Base-by-base conservation (phyloP, 345 rosid species). In the Gossypium longicalyx region DNA sequence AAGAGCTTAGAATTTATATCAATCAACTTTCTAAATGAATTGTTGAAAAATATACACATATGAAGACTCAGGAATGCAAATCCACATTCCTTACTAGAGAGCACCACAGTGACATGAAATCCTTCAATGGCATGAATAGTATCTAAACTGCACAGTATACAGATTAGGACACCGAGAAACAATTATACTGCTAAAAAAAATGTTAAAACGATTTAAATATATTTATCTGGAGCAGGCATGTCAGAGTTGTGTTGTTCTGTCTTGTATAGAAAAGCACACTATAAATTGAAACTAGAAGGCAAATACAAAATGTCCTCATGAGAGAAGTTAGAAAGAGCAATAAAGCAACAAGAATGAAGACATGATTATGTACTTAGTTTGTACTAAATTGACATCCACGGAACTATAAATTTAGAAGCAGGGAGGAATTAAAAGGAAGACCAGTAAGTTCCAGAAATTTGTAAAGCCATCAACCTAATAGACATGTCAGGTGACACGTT, bases 401-500 rank as follows among this genome's bases (percentile, higher is more conserved):
- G 68, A 27, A 73, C 43, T 73, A 73, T 57, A 61, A 73, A 16
- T 60, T 47, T 38, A 60, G 47, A 29, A n/a, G 44, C 58, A 25
- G 58, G 53, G 9, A 4, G 57, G 72, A 70, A 70, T 12, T 29
- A 52, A 70, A 34, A 53, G 45, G 60, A 52, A 27, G 68, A 45
- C 22, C 43, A 49, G 4, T 59, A 51, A 48, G 9, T 16, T 49
- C 69, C 73, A 67, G 73, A 70, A 34, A 53, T 34, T 65, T 63
- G 56, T 68, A 74, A 19, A 11, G 19, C 54, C 73, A 4, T 20
- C 69, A 67, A n/a, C 25, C 23, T 13, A 23, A 41, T n/a, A 41
- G 71, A 4, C 4, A 41, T 15, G 45, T 8, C 49, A 38, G 61
- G 51, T 27, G 57, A 20, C 19, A 72, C 16, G 4, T 61, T 17